These are phyloP conservation scores for Claviceps spartinae DNA, from an alignment of 2,329 filamentous ascomycete species.

Conservation along the genomic window DNA sequence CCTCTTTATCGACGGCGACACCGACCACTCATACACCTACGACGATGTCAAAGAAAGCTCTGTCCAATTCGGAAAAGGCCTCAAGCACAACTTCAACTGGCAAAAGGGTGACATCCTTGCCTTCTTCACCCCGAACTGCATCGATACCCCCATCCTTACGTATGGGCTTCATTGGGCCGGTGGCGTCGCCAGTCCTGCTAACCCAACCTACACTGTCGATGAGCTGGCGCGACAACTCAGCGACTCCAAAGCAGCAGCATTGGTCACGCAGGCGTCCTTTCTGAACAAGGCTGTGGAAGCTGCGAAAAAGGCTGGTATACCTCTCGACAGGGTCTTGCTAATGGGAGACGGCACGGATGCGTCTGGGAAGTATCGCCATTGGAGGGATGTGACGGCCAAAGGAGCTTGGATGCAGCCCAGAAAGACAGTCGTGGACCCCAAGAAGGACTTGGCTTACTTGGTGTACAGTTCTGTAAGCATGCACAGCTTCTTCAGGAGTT, in stretches of 20 bases:
- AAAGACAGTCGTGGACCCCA: constrained; percentile 48
- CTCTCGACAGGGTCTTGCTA: constrained; percentile 58
- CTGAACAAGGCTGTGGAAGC: constrained; percentile 54
- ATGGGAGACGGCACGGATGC: constrained; percentile 57
- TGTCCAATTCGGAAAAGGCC: constrained; percentile 64
- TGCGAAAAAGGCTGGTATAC: constrained; percentile 55
- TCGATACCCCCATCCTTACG: constrained; percentile 66
- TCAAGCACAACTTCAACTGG: constrained; percentile 65
- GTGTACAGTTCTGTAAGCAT: constrained; percentile 57
- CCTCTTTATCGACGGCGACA: constrained; percentile 65
- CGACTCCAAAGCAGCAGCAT: constrained; percentile 59
- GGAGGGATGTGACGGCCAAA: constrained; percentile 50
- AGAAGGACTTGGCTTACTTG: constrained; percentile 66
- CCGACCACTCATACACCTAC: constrained; percentile 55
- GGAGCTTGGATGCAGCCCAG: constrained; percentile 37
- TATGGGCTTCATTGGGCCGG: constrained; percentile 77
- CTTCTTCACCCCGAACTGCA: constrained; percentile 72
- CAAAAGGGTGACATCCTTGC: constrained; percentile 71
- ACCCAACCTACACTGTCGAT: constrained; percentile 71
- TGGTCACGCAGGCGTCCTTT: constrained; percentile 60
- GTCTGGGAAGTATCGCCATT: constrained; percentile 51
- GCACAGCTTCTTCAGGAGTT: too few relatives aligned
- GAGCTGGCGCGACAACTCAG: constrained; percentile 77
- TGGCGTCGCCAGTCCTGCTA: constrained; percentile 70
- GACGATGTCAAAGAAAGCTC: constrained; percentile 51